Evolutionary conservation across 2,329 filamentous ascomycete species (phyloP), one percentile per base, ranked within the genome.

Genomic region (Colletotrichum graminicola): DNA sequence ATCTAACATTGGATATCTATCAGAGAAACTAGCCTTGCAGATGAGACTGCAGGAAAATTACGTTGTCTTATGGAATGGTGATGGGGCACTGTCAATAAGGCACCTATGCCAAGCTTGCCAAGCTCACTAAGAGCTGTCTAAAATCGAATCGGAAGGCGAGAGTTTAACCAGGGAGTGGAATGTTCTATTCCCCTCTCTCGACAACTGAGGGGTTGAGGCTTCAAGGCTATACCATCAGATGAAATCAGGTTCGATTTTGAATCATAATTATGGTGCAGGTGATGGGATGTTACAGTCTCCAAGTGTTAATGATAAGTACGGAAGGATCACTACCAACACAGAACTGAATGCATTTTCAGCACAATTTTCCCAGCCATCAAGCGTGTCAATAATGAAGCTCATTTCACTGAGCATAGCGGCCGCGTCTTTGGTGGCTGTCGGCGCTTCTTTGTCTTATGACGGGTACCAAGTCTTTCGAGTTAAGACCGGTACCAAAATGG

Each of bases 381-480:
- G 49, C 11, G 10, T 10, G 18, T 18, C 39, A 26, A 57, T 29
- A n/a, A 49, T 14, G 21, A 60, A 5, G 2, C 29, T 23, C 26
- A 14, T 52, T 6, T 34, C 36, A 11, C 26, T 43, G 14, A 21
- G 52, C 56, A 7, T 34, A n/a, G 29, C 29, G 3, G 18, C 45
- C 4, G 8, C n/a, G 2, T 39, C 34, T 11, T 16, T 66, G 34
- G 62, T 23, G 57, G 64, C 6, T 70, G 36, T 45, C 16, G 34
- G 21, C 3, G 32, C 18, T 10, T 23, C 45, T 5, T 12, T 72
- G 32, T 60, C 62, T 26, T 72, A 72, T 23, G n/a, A 63, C 10
- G 70, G 70, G 10, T 62, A 69, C 55, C 62, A 62, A 36, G 70
- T 68, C n/a, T 29, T 69, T 34, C 70, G 70, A 5, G 49, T 72